Evolutionary conservation across 495 filamentous ascomycete species (phyloP).

Genomic region (Bathelium albidoporum): DNA sequence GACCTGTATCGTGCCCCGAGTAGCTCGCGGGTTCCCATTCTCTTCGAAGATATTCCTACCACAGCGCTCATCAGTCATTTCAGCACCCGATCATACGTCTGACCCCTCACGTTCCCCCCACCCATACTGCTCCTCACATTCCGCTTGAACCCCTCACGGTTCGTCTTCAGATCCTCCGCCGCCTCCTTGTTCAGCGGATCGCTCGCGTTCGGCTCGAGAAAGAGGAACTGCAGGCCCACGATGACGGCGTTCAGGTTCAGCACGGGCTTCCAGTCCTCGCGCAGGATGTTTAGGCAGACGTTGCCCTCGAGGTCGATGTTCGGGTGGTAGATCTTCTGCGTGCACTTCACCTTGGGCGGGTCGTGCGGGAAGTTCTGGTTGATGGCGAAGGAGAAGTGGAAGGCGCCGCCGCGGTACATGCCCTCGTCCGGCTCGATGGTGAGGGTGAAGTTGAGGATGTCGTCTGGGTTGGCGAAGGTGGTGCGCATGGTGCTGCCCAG

Average conservation of each 20-base stretch:
- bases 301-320: constrained; percentile 98
- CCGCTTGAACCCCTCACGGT: constrained; percentile 77
- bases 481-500: constrained; percentile 87
- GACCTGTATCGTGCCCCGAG: not conserved
- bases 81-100: constrained; percentile 66
- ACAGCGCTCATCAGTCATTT: constrained; percentile 23
- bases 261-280: constrained; percentile 98
- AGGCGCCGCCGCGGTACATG: constrained; percentile 86
- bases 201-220: constrained; percentile 91
- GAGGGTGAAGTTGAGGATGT: constrained; percentile 91
- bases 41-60: not conserved
- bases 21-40: not conserved
- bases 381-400: constrained; percentile 86
- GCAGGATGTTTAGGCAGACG: constrained; percentile 90
- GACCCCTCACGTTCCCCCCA: constrained; percentile 65
- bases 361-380: constrained; percentile 95
- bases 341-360: constrained; percentile 94
- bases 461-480: constrained; percentile 84
- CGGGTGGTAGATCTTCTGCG: constrained; percentile 97
- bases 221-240: constrained; percentile 93
- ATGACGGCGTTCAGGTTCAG: constrained; percentile 94
- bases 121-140: constrained; percentile 78
- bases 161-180: constrained; percentile 77
- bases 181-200: constrained; percentile 99
- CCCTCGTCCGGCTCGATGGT: constrained; percentile 94